Conservation (phyloP, 495 filamentous ascomycete genomes). For the Chaetomium tenue region DNA sequence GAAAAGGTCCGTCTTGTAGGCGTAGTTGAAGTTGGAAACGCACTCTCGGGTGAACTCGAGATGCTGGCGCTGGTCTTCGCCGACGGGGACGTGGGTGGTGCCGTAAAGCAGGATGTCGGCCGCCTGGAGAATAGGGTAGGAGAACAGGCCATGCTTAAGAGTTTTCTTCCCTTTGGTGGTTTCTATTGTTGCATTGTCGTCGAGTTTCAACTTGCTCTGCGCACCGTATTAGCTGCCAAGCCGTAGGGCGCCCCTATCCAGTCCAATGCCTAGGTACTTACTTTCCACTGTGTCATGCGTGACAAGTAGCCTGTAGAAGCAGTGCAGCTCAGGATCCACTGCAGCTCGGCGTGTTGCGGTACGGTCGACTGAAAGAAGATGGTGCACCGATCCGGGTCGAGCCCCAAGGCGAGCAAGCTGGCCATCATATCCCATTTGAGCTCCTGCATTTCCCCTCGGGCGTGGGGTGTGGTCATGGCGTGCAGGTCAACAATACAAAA, state of each 20-base stretch:
- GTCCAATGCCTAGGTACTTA: not conserved
- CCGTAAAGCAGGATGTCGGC: constrained; percentile 89
- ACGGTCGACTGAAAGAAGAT: constrained; percentile 84
- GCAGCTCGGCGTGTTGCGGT: constrained; percentile 77
- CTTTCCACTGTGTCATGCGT: constrained; percentile 99
- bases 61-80: constrained; percentile 90
- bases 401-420: constrained; percentile 75
- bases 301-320: constrained; percentile 85
- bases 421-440: constrained; percentile 74
- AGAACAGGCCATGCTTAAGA: constrained; percentile 88
- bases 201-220: constrained; percentile 67
- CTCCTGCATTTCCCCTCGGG: constrained; percentile 53
- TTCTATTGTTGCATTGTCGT: constrained; percentile 54
- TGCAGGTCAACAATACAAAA: constrained; percentile 92
- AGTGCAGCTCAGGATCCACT: constrained; percentile 92
- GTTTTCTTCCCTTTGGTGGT: constrained; percentile 53
- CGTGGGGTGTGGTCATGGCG: constrained; percentile 77
- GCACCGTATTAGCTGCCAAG: not conserved
- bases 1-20: constrained; percentile 60
- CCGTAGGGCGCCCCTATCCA: not conserved
- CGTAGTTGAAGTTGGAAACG: constrained; percentile 78
- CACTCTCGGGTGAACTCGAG: constrained; percentile 86
- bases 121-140: constrained; percentile 92
- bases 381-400: constrained; percentile 70
- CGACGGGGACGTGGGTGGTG: constrained; percentile 93